Evolutionary conservation across 352 stramenopile species (phyloP).

Genomic region (Globisporangium sylvaticum): DNA sequence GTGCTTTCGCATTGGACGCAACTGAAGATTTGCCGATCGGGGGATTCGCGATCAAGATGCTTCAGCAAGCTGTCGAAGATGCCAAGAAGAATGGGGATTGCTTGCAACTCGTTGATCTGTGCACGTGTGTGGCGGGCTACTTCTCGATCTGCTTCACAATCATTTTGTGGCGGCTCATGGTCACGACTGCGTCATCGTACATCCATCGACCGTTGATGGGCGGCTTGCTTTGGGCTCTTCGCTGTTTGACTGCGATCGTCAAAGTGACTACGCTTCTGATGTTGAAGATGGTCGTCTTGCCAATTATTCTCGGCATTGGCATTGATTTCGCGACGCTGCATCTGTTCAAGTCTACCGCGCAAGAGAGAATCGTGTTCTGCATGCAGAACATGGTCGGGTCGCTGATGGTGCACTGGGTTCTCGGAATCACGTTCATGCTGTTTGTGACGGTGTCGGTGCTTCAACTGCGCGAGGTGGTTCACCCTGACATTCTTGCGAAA

Average conservation of each 20-base stretch:
- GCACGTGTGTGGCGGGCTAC: conserved; percentile 76
- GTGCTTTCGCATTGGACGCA: conserved; percentile 17
- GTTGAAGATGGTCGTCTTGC: conserved; percentile 98
- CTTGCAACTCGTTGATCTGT: conserved; percentile 81
- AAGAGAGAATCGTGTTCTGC: conserved; percentile 79
- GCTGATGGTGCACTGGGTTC: conserved; percentile 95
- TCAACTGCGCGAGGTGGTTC: conserved; percentile 92
- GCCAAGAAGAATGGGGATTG: conserved; percentile 71
- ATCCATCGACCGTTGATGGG: conserved; percentile 80
- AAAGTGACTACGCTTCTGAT: conserved; percentile 95
- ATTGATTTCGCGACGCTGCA: conserved; percentile 92
- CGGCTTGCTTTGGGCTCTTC: conserved; percentile 72
- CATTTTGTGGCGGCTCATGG: conserved; percentile 82
- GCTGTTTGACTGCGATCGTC: conserved; percentile 82
- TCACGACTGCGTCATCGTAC: conserved; percentile 79
- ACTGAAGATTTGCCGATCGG: conserved; percentile 23
- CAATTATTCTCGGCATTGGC: conserved; percentile 90
- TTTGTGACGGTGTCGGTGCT: conserved; percentile 95
- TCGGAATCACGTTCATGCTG: conserved; percentile 97
- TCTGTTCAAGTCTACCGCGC: conserved; percentile 80
- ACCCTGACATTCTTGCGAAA: conserved; percentile 90
- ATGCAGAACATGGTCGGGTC: conserved; percentile 88
- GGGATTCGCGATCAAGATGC: conserved; percentile 47
- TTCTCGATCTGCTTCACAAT: conserved; percentile 83
- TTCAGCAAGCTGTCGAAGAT: conserved; percentile 49